Evolutionary conservation across 2,329 filamentous ascomycete species (phyloP).

Genomic region (Teratosphaeria gauchensis): DNA sequence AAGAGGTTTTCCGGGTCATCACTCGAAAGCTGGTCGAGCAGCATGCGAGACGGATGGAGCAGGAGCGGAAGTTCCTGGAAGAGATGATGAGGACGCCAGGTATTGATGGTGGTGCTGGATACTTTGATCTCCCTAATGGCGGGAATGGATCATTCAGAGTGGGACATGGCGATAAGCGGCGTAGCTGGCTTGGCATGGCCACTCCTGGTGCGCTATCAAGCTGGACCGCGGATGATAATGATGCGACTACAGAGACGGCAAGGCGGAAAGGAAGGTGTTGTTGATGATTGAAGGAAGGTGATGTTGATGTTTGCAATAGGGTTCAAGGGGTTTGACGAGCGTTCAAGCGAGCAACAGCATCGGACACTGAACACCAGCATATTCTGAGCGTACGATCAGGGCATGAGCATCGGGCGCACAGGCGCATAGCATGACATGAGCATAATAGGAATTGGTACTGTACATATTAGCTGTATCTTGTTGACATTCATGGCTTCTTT

Average conservation of each 20-base stretch:
- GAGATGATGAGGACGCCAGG: conserved; percentile 37
- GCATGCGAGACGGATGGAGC: conserved; percentile 45
- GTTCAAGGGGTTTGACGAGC: neutral
- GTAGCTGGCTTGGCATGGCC: conserved; percentile 57
- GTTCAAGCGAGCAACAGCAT: neutral
- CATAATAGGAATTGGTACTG: neutral
- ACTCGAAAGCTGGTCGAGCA: conserved; percentile 78
- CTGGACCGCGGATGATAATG: conserved; percentile 7
- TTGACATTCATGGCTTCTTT: neutral
- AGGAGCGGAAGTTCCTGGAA: conserved; percentile 36
- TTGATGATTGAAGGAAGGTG: neutral
- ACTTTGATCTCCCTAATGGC: conserved; percentile 40
- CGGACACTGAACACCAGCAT: neutral
- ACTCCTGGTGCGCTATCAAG: conserved; percentile 24
- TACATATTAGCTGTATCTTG: neutral
- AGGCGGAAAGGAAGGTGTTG: conserved; percentile 4
- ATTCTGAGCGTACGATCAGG: neutral
- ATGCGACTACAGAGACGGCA: neutral
- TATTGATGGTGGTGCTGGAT: conserved; percentile 28
- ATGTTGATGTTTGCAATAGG: neutral
- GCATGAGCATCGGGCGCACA: neutral
- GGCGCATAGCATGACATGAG: neutral
- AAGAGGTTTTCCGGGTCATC: conserved; percentile 88
- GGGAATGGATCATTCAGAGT: conserved; percentile 51
- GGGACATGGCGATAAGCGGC: conserved; percentile 50